Base-by-base conservation (phyloP, 768 basidiomycete species). In the Suillus clintonianus region DNA sequence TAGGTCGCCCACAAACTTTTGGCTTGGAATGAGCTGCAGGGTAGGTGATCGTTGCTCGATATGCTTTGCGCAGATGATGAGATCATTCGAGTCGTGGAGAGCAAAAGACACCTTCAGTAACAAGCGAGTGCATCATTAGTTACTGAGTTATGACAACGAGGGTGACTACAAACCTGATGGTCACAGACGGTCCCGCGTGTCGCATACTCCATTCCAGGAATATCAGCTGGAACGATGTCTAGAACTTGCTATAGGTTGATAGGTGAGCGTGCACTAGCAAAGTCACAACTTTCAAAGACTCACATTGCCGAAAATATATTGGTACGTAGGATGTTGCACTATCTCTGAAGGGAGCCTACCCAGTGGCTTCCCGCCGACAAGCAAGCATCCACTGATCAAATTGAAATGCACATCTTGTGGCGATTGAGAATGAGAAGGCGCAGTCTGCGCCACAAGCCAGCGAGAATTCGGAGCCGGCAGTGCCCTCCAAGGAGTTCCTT, bases 321-420 rank as follows among this genome's bases (percentile, higher is more conserved):
- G 60, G 34, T 75, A 76, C 4, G 65, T 57, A 2, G 69, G 61
- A 53, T 71, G 74, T 1, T 36, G 54, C 43, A 61, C 56, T 32
- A 76, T 68, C 6, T 36, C 55, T 2, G 32, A 37, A 0, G 75
- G 75, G 4, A 76, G 65, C 37, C 68, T 62, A 2, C 69, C 70
- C 6, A 77, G 32, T 0, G 67, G 67, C 39, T 65, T 72, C 5
- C 72, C 76, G 19, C 74, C 61, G 5, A 76, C 70, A 37, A 77
- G 57, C 13, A 76, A 65, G 1, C 66, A 60, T 3, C 76, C 76
- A 45, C 70, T 64, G 2, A 75, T 55, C 6, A 74, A 10, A 32
- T 76, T 69, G 5, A 66, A 60, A 11, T 71, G 59, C 5, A 76
- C 69, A 19, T 19, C 19, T 54, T 75, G 75, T 11, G 75, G 68